These are phyloP conservation scores for Lodderomyces metapsilosis DNA, from an alignment of 1,139 yeast species.

Conservation along the genomic window DNA sequence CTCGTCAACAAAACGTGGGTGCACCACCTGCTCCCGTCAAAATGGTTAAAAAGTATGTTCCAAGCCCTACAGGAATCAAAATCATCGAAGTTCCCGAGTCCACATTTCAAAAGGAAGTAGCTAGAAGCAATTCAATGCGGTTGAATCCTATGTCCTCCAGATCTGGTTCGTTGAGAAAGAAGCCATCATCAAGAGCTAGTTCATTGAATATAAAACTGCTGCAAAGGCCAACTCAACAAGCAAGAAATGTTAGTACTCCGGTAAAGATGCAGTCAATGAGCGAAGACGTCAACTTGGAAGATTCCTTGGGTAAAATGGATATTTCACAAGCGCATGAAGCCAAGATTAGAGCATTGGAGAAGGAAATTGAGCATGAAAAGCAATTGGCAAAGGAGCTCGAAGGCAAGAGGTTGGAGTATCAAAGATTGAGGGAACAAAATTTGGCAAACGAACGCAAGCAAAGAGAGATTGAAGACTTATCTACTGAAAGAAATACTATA, in stretches of 20 bases:
- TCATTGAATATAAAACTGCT: slow-evolving; percentile 13
- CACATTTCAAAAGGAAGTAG: slow-evolving; percentile 36
- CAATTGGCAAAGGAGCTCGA: slow-evolving; percentile 30
- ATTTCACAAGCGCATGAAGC: slow-evolving; percentile 15
- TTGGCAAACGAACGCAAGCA: slow-evolving; percentile 18
- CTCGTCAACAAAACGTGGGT: too few species aligned
- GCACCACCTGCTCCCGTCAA: slow-evolving; percentile 19
- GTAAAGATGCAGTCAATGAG: slow-evolving; percentile 15
- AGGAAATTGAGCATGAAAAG: slow-evolving; percentile 33
- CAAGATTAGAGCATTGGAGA: slow-evolving; percentile 19
- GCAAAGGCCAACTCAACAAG: slow-evolving; percentile 1
- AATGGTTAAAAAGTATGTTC: slow-evolving; percentile 49
- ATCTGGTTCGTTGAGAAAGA: slow-evolving; percentile 22
- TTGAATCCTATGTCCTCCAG: slow-evolving; percentile 17
- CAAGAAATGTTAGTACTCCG: slow-evolving; percentile 9
- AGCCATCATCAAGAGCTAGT: slow-evolving; percentile 19
- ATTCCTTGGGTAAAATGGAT: slow-evolving; percentile 12
- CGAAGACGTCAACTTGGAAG: slow-evolving; percentile 19
- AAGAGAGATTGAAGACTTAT: neutral
- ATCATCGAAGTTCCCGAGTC: slow-evolving; percentile 48
- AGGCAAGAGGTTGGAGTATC: slow-evolving; percentile 30
- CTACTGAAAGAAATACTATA: neutral
- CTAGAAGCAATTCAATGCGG: slow-evolving; percentile 42
- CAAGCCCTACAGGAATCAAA: slow-evolving; percentile 49
- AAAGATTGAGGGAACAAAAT: slow-evolving; percentile 21